phyloP scores from a whole-genome alignment of 768 basidiomycete species.

The Lentinula boryana region DNA sequence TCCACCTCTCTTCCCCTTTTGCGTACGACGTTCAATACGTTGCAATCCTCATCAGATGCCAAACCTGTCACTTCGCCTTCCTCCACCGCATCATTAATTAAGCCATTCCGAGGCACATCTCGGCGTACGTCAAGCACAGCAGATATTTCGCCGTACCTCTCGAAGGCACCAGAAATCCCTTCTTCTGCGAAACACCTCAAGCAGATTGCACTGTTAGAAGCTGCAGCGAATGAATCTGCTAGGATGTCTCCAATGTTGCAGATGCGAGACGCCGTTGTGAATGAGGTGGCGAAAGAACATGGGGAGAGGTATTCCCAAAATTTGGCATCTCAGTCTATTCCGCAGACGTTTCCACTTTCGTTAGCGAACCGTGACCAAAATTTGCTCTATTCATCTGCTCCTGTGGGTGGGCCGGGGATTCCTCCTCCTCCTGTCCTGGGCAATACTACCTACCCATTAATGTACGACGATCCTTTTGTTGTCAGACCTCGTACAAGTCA shows the following conservation, averaged over 20 bases:
- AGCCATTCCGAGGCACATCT: conserved; percentile 15
- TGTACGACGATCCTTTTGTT: conserved; percentile 29
- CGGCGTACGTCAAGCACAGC: conserved; percentile 45
- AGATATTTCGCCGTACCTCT: conserved; percentile 67
- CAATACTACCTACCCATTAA: conserved; percentile 1
- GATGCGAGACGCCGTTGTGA: conserved; percentile 12
- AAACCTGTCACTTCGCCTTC: conserved; percentile 6
- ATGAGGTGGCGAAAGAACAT: background rate
- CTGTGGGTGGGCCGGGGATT: background rate
- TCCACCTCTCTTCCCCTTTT: background rate
- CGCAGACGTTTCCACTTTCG: background rate
- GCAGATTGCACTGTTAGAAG: conserved; percentile 66
- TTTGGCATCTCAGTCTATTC: conserved; percentile 7
- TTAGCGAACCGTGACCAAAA: conserved; percentile 3
- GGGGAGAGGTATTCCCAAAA: background rate
- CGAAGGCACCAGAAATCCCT: conserved; percentile 46
- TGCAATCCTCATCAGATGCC: background rate
- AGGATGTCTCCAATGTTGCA: conserved; percentile 43
- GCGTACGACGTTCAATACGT: background rate
- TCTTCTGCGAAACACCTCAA: conserved; percentile 58
- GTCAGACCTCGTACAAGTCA: conserved; percentile 44
- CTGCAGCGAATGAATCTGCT: conserved; percentile 69
- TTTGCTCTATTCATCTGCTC: background rate
- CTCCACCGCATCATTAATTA: conserved; percentile 14
- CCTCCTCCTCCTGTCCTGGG: conserved; percentile 5